phyloP scores from a whole-genome alignment of 2,329 filamentous ascomycete genomes.

The Phialemoniopsis sp. region DNA sequence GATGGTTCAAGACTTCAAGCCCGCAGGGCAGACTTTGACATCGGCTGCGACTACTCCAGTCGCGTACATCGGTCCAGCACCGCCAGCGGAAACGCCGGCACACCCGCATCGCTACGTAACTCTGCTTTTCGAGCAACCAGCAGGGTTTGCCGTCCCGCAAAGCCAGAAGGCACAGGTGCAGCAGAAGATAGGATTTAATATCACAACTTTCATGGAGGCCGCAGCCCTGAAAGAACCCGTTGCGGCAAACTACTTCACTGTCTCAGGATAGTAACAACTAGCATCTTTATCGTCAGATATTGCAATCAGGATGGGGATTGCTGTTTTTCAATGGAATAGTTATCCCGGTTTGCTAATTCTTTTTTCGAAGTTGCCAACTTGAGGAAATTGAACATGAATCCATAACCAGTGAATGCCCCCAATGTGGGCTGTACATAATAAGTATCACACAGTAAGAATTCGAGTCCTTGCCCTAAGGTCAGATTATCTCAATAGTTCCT shows the following conservation, averaged over 20 bases:
- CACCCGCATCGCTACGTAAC: slow-evolving; percentile 32
- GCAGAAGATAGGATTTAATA: slow-evolving; percentile 7
- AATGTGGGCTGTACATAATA: too few relatives aligned
- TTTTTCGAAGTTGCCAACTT: too few relatives aligned
- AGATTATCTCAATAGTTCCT: too few relatives aligned
- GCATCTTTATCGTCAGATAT: too few relatives aligned
- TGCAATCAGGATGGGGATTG: too few relatives aligned
- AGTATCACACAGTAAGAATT: too few relatives aligned
- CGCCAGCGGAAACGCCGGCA: slow-evolving; percentile 25
- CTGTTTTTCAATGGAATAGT: too few relatives aligned
- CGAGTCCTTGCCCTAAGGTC: too few relatives aligned
- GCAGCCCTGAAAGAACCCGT: slow-evolving; percentile 5
- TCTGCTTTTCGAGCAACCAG: slow-evolving; percentile 28
- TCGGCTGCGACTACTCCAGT: slow-evolving; percentile 13
- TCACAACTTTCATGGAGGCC: slow-evolving; percentile 5
- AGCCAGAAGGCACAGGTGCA: slow-evolving; percentile 2
- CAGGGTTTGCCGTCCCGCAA: slow-evolving; percentile 22
- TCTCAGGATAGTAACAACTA: slow-evolving; percentile 8
- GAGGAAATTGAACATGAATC: too few relatives aligned
- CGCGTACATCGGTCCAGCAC: slow-evolving; percentile 21
- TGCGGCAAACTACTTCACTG: slow-evolving; percentile 8
- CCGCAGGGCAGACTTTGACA: slow-evolving; percentile 8
- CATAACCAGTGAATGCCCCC: too few relatives aligned
- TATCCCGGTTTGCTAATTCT: too few relatives aligned
- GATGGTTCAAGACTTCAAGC: slow-evolving; percentile 17